Conservation (phyloP, 805 yeast genomes). For the Torulaspora quercuum region DNA sequence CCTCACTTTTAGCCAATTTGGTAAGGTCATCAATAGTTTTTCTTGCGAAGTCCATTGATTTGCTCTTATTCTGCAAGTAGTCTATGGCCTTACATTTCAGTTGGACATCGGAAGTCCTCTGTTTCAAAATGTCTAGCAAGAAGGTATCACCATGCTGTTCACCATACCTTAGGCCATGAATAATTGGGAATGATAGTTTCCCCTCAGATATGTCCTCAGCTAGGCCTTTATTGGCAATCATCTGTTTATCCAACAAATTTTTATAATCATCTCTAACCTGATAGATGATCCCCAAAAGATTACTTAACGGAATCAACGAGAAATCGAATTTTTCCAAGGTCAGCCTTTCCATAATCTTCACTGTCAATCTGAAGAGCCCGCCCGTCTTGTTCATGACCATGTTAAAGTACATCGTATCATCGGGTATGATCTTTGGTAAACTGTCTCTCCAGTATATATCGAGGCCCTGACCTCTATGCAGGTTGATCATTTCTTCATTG, state of each 20-base stretch:
- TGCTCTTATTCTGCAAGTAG: slow-evolving; percentile 40
- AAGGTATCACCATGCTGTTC: slow-evolving; percentile 37
- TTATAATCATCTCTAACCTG: slow-evolving; percentile 84
- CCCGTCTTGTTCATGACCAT: slow-evolving; percentile 92
- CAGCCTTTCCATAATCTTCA: slow-evolving; percentile 53
- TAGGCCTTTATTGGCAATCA: slow-evolving; percentile 65
- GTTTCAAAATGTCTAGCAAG: slow-evolving; percentile 48
- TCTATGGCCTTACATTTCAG: slow-evolving; percentile 51
- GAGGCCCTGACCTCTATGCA: slow-evolving; percentile 87
- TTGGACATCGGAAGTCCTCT: slow-evolving; percentile 48
- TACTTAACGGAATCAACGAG: slow-evolving; percentile 58
- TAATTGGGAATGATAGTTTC: slow-evolving; percentile 79
- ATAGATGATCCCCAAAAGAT: slow-evolving; percentile 74
- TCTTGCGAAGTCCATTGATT: slow-evolving; percentile 30
- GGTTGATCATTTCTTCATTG: slow-evolving; percentile 69
- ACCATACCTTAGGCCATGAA: slow-evolving; percentile 53
- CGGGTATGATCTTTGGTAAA: slow-evolving; percentile 45
- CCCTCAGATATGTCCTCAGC: slow-evolving; percentile 90
- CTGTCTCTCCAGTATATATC: slow-evolving; percentile 87
- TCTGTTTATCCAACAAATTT: slow-evolving; percentile 50
- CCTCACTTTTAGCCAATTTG: slow-evolving; percentile 19
- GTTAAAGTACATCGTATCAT: slow-evolving; percentile 57
- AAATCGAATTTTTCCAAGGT: slow-evolving; percentile 15
- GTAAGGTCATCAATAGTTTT: slow-evolving; percentile 21
- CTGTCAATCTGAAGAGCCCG: slow-evolving; percentile 76